These are phyloP conservation scores for Pseudogymnoascus destructans DNA, from an alignment of 2,329 filamentous ascomycete species.

Conservation along the genomic window DNA sequence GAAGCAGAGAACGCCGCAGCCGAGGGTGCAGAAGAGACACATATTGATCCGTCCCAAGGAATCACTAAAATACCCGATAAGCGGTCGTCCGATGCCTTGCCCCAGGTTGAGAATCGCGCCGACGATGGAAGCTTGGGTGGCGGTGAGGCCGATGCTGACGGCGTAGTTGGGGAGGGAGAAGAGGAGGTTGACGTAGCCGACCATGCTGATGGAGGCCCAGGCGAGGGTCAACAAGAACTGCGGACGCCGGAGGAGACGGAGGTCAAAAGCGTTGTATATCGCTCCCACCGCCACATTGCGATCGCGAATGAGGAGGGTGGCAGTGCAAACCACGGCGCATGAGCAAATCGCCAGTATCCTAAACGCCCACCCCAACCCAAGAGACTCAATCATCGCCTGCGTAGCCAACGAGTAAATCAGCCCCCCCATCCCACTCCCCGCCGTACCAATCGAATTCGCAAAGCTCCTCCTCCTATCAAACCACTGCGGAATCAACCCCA, in stretches of 20 bases:
- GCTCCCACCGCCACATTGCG: neutral
- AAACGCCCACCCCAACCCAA: constrained; percentile 44
- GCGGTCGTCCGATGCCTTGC: constrained; percentile 33
- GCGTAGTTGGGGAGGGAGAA: constrained; percentile 35
- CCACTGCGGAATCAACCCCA: constrained; percentile 47
- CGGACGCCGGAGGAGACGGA: constrained; percentile 24
- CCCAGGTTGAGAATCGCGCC: constrained; percentile 34
- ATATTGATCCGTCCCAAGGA: constrained; percentile 30
- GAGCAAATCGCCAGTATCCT: constrained; percentile 28
- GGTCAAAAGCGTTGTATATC: neutral
- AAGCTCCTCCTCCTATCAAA: constrained; percentile 42
- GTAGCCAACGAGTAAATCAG: constrained; percentile 39
- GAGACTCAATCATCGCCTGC: constrained; percentile 40
- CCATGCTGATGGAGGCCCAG: constrained; percentile 32
- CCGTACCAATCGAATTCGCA: constrained; percentile 42
- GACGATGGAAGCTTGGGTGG: constrained; percentile 29
- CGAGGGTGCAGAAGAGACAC: constrained; percentile 29
- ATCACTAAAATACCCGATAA: constrained; percentile 33
- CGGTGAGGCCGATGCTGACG: constrained; percentile 30
- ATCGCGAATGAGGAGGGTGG: neutral
- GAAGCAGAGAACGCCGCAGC: constrained; percentile 28
- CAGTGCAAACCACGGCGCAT: neutral
- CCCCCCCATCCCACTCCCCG: constrained; percentile 40
- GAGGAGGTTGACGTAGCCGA: constrained; percentile 35
- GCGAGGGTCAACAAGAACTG: constrained; percentile 27